A percentile compares a stretch with the other conserved stretches of the same genome.
These are phyloP conservation scores for Botrytis tulipae DNA, from an alignment of 2,329 filamentous ascomycete species.

Conservation along the genomic window DNA sequence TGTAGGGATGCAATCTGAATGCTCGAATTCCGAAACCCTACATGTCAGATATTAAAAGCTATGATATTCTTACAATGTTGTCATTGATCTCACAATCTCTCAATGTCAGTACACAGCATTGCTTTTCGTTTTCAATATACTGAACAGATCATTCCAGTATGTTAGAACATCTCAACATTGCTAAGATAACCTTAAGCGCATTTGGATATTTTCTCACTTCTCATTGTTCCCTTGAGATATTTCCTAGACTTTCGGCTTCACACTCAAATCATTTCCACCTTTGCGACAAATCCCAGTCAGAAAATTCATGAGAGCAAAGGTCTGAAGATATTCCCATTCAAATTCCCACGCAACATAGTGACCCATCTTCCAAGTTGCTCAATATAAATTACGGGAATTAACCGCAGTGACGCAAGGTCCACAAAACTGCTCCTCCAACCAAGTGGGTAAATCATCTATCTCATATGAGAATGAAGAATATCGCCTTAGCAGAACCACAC, in stretches of 20 bases:
- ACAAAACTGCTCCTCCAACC: neutral
- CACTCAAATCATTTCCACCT: neutral
- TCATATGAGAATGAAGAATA: neutral
- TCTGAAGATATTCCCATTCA: neutral
- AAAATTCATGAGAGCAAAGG: neutral
- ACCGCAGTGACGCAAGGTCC: neutral
- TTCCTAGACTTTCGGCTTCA: neutral
- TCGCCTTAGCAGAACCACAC: neutral
- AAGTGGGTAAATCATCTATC: neutral
- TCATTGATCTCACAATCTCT: neutral
- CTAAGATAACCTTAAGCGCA: neutral
- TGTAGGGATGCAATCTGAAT: neutral
- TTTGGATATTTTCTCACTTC: neutral
- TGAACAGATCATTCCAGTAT: neutral
- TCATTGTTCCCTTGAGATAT: neutral
- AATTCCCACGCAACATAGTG: neutral
- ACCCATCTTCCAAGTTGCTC: neutral
- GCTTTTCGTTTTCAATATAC: neutral
- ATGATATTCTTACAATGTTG: no score
- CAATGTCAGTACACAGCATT: neutral
- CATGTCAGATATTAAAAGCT: rapidly evolving
- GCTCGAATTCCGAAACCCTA: neutral
- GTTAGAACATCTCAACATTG: no score
- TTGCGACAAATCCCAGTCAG: neutral
- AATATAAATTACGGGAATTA: neutral